Base-by-base conservation (phyloP, 2,329 filamentous ascomycete genomes). In the Cercospora beticola region DNA sequence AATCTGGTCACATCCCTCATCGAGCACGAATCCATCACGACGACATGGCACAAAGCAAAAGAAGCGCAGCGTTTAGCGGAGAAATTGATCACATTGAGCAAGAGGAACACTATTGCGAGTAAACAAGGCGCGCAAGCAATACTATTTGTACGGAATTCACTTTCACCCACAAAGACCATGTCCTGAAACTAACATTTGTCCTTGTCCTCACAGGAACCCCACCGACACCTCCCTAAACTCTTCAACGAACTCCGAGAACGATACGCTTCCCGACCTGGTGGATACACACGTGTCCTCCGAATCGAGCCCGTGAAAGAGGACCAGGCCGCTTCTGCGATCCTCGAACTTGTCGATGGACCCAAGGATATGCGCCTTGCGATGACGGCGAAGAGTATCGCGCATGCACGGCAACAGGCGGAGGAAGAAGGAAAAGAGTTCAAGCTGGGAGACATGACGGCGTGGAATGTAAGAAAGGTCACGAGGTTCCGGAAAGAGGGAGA, bases 1-100 rank as follows among this genome's bases (percentile, higher is more conserved):
- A 97, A 98, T 82, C 86, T 99, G 70, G 94, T 98, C 79, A 97
- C 94, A 74, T 95, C 94, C 65, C 91, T 99, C 74, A 91, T 99
- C 83, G 87, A 92, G 81, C 89, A 97, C 81, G 95, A 99, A 84
- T 89, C 92, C 71, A 97, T 99, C 83, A 89, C 90, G 72, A 99
- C 95, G 62, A 97, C 95, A 82, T 97, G 92, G 86, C 90, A 91
- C 79, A 98, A 98, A 83, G 95, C 95, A 59, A 99, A 98, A 83
- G 95, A 99, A 84, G 92, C 95, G 21, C 95, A 99, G 83, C 87
- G 92, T 54, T 81, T 98, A 74, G 95, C 94, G 7, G 95, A 99
- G 79, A 96, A 97, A 84, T 85, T 98, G 74, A 94, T 99, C 76
- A 97, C 94, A 4, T 81, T 97, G 75, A 94, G 92, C 21, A 99